Evolutionary conservation across 2,329 filamentous ascomycete genomes (phyloP).

Genomic region (Pyricularia sp.): DNA sequence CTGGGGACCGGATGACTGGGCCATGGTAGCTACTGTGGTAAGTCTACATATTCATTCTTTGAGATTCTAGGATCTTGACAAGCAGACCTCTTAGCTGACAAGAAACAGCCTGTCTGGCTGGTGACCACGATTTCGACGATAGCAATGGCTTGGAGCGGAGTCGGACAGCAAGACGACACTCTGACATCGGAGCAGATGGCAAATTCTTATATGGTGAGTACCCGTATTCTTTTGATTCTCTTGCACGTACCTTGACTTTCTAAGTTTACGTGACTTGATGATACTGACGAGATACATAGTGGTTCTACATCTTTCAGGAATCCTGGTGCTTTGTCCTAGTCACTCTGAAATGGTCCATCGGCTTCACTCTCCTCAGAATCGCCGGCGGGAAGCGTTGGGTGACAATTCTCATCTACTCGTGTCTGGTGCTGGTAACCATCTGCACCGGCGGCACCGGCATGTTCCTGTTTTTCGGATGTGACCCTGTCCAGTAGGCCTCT

Average conservation of each 20-base stretch:
- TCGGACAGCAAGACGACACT: background rate
- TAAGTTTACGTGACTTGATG: background rate
- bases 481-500: background rate
- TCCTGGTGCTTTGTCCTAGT: background rate
- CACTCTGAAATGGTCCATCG: background rate
- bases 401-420: background rate
- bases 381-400: background rate
- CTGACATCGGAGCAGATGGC: background rate
- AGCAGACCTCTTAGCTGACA: background rate
- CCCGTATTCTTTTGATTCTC: background rate
- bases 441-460: background rate
- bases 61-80: too few relatives aligned
- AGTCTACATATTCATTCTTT: background rate
- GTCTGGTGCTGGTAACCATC: background rate
- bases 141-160: background rate
- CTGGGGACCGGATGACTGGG: background rate
- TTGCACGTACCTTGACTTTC: background rate
- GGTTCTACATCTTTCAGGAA: background rate
- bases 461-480: background rate
- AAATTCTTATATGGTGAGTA: background rate
- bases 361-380: background rate
- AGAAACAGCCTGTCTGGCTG: background rate
- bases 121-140: background rate
- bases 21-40: background rate
- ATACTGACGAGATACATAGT: background rate